A percentile compares a stretch with the other conserved stretches of the same genome.
Conservation (phyloP, 1,139 yeast genomes). For the Yamadazyma atlantica region DNA sequence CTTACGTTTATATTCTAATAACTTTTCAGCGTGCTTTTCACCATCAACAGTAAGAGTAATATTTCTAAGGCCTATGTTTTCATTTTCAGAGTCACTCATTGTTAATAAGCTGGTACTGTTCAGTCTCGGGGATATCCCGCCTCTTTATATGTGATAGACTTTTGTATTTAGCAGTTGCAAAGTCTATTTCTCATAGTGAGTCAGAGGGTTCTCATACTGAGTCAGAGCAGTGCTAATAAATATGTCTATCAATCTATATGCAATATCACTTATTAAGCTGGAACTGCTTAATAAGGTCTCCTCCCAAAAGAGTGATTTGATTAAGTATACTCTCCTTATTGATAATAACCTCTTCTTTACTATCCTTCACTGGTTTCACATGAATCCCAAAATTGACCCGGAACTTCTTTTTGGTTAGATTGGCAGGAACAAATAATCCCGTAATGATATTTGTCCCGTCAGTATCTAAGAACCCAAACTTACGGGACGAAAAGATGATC, state of each 20-base stretch:
- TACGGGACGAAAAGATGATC: conserved; percentile 60
- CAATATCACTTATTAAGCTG: neutral
- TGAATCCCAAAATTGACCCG: conserved; percentile 80
- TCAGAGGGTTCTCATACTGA: too few relatives aligned
- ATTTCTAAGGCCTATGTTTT: too few relatives aligned
- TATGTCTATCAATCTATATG: neutral
- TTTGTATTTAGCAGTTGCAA: too few relatives aligned
- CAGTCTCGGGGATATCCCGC: too few relatives aligned
- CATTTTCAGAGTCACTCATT: too few relatives aligned
- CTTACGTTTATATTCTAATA: too few relatives aligned
- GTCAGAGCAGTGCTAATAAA: too few relatives aligned
- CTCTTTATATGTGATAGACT: too few relatives aligned
- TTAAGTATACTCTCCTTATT: conserved; percentile 74
- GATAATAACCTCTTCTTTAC: conserved; percentile 53
- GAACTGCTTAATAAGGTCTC: conserved; percentile 50
- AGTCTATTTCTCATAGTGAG: too few relatives aligned
- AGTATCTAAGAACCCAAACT: conserved; percentile 48
- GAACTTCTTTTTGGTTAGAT: conserved; percentile 59
- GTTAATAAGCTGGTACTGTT: too few relatives aligned
- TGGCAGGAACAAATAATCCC: conserved; percentile 76
- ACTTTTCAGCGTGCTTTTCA: too few relatives aligned
- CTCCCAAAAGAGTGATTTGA: conserved; percentile 76
- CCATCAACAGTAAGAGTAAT: too few relatives aligned
- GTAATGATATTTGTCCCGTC: conserved; percentile 63
- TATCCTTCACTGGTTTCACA: conserved; percentile 58